A percentile compares a stretch with the other conserved stretches of the same genome.
Evolutionary conservation across 306 rosid genomes (phyloP).

Genomic region (Prinsepia uniflora): DNA sequence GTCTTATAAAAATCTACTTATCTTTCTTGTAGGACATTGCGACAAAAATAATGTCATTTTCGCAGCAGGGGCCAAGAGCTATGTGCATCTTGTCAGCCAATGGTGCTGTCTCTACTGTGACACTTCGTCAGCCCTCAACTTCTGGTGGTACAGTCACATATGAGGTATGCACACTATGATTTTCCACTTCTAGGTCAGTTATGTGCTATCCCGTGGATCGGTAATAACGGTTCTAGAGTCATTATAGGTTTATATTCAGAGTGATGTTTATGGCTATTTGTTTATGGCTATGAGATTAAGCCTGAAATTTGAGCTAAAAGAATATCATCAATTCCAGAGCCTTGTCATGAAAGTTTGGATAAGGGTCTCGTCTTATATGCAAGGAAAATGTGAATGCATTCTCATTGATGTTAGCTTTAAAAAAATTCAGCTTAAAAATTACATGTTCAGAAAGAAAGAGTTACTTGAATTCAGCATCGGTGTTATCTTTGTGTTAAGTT

Average conservation of each 20-base stretch:
- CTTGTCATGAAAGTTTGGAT: constrained; percentile 1
- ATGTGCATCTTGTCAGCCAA: constrained; percentile 80
- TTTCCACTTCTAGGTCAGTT: background rate
- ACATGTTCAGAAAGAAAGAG: background rate
- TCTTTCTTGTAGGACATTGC: constrained; percentile 64
- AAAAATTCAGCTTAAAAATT: background rate
- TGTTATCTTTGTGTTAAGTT: background rate
- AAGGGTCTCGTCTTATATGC: background rate
- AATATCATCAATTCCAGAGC: background rate
- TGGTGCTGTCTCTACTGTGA: constrained; percentile 88
- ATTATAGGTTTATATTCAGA: background rate
- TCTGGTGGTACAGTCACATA: constrained; percentile 91
- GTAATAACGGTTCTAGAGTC: constrained; percentile 6
- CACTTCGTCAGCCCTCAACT: constrained; percentile 85
- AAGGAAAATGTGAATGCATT: background rate
- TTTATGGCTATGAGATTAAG: too few species aligned
- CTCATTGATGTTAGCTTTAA: background rate
- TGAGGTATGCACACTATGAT: constrained; percentile 50
- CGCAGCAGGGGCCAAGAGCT: constrained; percentile 89
- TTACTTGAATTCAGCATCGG: background rate
- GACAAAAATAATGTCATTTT: constrained; percentile 77
- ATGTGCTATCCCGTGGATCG: background rate
- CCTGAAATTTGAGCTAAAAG: background rate
- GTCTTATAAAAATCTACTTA: constrained; percentile 3
- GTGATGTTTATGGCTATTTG: background rate